These are phyloP conservation scores for Neodidymelliopsis sp. DNA, from an alignment of 2,329 filamentous ascomycete species.

Conservation along the genomic window DNA sequence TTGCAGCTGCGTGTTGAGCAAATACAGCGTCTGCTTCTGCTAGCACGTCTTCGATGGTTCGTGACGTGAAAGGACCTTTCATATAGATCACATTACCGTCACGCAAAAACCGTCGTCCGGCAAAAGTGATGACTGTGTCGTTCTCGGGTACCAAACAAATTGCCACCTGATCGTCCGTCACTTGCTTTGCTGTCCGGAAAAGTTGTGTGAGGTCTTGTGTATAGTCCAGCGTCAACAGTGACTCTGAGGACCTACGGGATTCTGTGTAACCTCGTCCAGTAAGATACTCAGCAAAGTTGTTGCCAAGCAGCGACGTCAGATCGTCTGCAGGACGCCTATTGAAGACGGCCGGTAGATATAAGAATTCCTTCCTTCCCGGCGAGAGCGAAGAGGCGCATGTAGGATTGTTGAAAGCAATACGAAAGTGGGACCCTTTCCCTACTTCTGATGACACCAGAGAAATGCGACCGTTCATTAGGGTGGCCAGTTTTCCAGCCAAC, in stretches of 20 bases:
- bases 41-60: conserved; percentile 24
- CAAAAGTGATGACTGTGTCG: conserved; percentile 26
- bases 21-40: conserved; percentile 22
- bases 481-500: conserved; percentile 53
- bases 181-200: conserved; percentile 17
- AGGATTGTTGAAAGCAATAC: conserved; percentile 40
- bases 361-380: neutral
- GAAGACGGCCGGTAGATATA: conserved; percentile 18
- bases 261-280: conserved; percentile 20
- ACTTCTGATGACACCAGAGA: conserved; percentile 48
- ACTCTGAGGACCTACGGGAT: conserved; percentile 13
- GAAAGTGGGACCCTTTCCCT: conserved; percentile 53
- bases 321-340: conserved; percentile 21
- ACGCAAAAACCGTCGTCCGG: conserved; percentile 17
- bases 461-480: conserved; percentile 50
- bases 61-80: conserved; percentile 38
- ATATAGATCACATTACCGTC: conserved; percentile 35
- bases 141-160: conserved; percentile 42
- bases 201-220: conserved; percentile 28
- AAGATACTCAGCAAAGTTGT: conserved; percentile 27
- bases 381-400: conserved; percentile 31
- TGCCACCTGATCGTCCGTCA: conserved; percentile 28
- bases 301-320: conserved; percentile 16
- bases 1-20: conserved; percentile 10
- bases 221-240: conserved; percentile 38